Evolutionary conservation across 2,329 filamentous ascomycete species (phyloP).

Genomic region (Colletotrichum higginsianum): DNA sequence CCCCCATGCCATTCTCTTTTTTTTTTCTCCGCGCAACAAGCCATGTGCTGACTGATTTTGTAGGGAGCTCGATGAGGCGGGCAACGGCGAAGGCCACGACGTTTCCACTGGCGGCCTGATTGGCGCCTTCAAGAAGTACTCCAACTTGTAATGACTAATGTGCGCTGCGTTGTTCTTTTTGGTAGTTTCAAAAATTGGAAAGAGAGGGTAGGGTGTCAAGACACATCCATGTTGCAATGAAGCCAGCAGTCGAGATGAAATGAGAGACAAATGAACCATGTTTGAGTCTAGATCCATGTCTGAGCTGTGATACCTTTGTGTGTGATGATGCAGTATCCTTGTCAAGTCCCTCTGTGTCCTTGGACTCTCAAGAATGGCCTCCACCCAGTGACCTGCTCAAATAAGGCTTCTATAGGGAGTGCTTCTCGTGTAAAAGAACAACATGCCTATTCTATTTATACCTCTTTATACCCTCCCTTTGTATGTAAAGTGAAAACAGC

Average conservation of each 20-base stretch:
- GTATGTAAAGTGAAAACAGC: too few relatives aligned
- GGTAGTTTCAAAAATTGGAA: conserved; percentile 29
- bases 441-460: too few relatives aligned
- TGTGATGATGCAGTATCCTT: too few relatives aligned
- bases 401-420: too few relatives aligned
- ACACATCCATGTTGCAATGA: conserved; percentile 5
- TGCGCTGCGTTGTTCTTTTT: conserved; percentile 33
- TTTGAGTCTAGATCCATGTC: too few relatives aligned
- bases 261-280: background rate
- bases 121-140: conserved; percentile 88
- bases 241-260: conserved; percentile 16
- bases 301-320: background rate
- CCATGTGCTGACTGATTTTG: conserved; percentile 44
- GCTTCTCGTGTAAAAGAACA: too few relatives aligned
- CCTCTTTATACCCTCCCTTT: too few relatives aligned
- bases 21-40: background rate
- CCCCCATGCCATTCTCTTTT: background rate
- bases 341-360: background rate
- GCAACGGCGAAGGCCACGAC: conserved; percentile 82
- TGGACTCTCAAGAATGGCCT: too few relatives aligned
- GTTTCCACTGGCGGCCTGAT: conserved; percentile 90
- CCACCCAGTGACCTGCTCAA: too few relatives aligned
- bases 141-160: conserved; percentile 60
- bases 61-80: conserved; percentile 85
- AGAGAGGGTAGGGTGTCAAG: conserved; percentile 19